phyloP scores from a whole-genome alignment of 108 stramenopile species.

The Nitzschia sp. region DNA sequence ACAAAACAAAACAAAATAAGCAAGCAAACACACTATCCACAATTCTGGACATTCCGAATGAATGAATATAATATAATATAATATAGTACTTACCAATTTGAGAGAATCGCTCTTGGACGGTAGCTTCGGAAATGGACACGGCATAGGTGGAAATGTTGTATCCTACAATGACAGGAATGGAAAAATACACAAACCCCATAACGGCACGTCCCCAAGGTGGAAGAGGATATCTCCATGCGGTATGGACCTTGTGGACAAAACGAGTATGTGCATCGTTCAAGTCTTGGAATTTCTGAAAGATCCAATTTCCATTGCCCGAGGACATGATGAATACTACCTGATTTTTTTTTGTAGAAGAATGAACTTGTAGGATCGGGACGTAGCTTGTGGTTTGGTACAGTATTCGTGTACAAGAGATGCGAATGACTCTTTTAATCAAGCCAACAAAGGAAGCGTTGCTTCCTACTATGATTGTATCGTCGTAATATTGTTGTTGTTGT shows the following conservation, averaged over 20 bases:
- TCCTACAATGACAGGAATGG: conserved; percentile 70
- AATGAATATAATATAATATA: too few relatives aligned
- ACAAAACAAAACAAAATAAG: neutral
- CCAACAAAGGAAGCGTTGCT: too few relatives aligned
- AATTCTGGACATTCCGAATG: neutral
- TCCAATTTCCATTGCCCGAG: conserved; percentile 9
- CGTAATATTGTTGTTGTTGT: too few relatives aligned
- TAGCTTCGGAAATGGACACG: conserved; percentile 55
- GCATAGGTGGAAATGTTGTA: conserved; percentile 69
- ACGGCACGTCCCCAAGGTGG: conserved; percentile 62
- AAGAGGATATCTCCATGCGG: conserved; percentile 68
- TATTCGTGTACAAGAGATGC: too few relatives aligned
- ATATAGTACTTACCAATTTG: conserved; percentile 5
- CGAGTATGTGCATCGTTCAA: conserved; percentile 41
- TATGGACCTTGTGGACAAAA: conserved; percentile 48
- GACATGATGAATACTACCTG: too few relatives aligned
- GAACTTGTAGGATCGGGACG: too few relatives aligned
- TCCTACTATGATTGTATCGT: too few relatives aligned
- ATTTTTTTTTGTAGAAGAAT: too few relatives aligned
- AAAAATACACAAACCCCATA: conserved; percentile 78
- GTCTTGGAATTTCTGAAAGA: conserved; percentile 15
- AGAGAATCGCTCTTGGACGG: conserved; percentile 56
- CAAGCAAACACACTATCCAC: neutral
- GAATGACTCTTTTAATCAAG: too few relatives aligned
- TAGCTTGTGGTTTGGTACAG: too few relatives aligned